These are phyloP conservation scores for Austroboletus novae-zelandiae DNA, from an alignment of 1,284 basidiomycete species.

Conservation along the genomic window DNA sequence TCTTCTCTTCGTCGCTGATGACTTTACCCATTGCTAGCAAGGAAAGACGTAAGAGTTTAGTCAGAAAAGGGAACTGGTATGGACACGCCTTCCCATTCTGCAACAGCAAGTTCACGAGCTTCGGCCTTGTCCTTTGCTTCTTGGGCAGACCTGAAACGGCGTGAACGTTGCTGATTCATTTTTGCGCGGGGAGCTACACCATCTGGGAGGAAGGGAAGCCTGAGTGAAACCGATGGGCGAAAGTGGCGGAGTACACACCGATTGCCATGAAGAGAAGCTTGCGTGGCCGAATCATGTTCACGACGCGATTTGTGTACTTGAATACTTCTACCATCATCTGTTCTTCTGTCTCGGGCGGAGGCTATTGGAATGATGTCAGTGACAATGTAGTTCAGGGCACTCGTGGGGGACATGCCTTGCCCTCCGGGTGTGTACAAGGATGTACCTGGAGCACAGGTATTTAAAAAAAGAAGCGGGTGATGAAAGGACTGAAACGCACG, in stretches of 20 bases:
- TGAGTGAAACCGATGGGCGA: not conserved
- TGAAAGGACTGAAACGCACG: slow-evolving; percentile 39
- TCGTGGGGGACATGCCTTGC: slow-evolving; percentile 56
- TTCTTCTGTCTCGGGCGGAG: slow-evolving; percentile 95
- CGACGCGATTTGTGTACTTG: slow-evolving; percentile 94
- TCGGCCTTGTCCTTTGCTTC: slow-evolving; percentile 95
- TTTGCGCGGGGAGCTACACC: slow-evolving; percentile 98
- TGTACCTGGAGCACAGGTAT: slow-evolving; percentile 63
- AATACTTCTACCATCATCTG: slow-evolving; percentile 99
- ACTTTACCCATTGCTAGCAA: slow-evolving; percentile 83
- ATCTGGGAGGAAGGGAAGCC: slow-evolving; percentile 47
- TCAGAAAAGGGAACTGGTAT: not conserved
- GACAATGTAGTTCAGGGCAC: not conserved
- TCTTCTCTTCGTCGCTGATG: slow-evolving; percentile 81
- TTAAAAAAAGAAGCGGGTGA: not conserved
- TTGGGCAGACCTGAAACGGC: slow-evolving; percentile 92
- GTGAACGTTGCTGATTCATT: slow-evolving; percentile 98
- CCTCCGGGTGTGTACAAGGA: slow-evolving; percentile 98
- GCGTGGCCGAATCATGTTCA: slow-evolving; percentile 95
- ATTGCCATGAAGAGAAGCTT: slow-evolving; percentile 99
- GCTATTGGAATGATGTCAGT: slow-evolving; percentile 42
- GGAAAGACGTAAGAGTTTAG: not conserved
- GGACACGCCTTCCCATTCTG: slow-evolving; percentile 77
- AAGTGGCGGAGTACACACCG: slow-evolving; percentile 47
- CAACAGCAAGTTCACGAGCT: slow-evolving; percentile 77